These are phyloP conservation scores for Saccharomyces hybrid DNA, from an alignment of 1,139 yeast species.

Conservation along the genomic window DNA sequence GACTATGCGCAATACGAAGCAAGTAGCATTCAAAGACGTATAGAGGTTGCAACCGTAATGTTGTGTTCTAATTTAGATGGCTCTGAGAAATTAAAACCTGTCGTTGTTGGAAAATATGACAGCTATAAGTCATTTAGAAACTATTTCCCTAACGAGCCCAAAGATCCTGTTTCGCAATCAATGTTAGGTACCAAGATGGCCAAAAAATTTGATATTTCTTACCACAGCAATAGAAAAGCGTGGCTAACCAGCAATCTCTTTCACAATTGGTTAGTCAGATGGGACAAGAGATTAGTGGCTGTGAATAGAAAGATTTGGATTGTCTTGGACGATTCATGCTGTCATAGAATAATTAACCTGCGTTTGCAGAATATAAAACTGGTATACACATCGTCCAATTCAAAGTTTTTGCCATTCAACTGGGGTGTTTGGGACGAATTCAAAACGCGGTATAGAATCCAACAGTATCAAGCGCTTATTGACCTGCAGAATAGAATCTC, in stretches of 20 bases:
- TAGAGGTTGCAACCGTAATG: constrained; percentile 47
- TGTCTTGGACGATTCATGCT: constrained; percentile 53
- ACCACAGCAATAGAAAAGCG: constrained; percentile 54
- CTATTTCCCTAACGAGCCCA: constrained; percentile 30
- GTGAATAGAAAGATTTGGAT: constrained; percentile 46
- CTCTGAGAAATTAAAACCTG: constrained; percentile 51
- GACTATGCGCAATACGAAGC: constrained; percentile 52
- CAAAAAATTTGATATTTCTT: constrained; percentile 44
- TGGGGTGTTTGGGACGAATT: constrained; percentile 62
- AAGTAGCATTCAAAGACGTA: constrained; percentile 33
- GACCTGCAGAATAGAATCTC: constrained; percentile 29
- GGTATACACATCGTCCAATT: constrained; percentile 34
- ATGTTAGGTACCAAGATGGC: constrained; percentile 38
- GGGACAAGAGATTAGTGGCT: constrained; percentile 48
- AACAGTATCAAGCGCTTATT: constrained; percentile 50
- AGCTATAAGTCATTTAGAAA: constrained; percentile 44
- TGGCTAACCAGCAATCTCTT: constrained; percentile 63
- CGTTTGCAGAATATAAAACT: constrained; percentile 47
- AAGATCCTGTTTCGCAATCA: constrained; percentile 22
- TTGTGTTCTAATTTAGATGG: constrained; percentile 58
- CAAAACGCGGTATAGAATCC: constrained; percentile 49
- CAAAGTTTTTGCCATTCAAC: constrained; percentile 51
- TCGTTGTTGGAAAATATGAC: constrained; percentile 55
- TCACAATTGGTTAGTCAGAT: constrained; percentile 51
- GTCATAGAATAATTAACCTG: constrained; percentile 53